Evolutionary conservation across 257 asterid species (phyloP), one percentile per base, ranked within the genome.

Genomic region (Cinchona pubescens): DNA sequence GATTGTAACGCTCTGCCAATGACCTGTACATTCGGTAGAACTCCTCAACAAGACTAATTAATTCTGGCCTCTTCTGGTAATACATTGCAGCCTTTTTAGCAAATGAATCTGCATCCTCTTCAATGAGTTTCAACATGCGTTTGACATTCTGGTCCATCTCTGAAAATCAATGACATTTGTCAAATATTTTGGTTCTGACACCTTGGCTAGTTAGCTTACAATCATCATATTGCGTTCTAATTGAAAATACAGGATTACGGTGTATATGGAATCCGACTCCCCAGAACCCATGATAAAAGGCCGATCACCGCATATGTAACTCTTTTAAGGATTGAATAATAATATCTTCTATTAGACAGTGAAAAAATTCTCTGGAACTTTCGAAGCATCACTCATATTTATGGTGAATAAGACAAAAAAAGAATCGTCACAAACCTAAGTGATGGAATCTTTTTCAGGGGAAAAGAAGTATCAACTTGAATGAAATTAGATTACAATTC

Each of bases 61-160:
- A 89, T 81, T 92, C 97, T 9, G 98, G 98, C 65, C 98, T 79
- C 64, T 91, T 84, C 83, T 88, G 82, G 90, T 90, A 94, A 83
- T 90, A 94, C 97, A 94, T 91, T 77, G 91, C 96, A 6, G 97
- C 98, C 71, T 91, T 84, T 76, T 89, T 92, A 38, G 96, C 96
- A 34, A 94, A 94, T 2, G 98, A 92, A 82, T 94, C 98, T 23
- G 94, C 98, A 45, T 94, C 97, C 63, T 90, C 96, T 77, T 88
- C 96, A 9, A 94, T 87, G 53, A 94, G 89, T 59, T 94, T 92
- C 37, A 91, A 78, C 94, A 91, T 88, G 35, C 78, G 73, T 30
- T 91, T 90, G 42, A 94, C 94, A 61, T 86, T 88, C 61, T 86
- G 94, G 78, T 91, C 96, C 98, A 93, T 93, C 71, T 93, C 98